These are phyloP conservation scores for Striga asiatica DNA, from an alignment of 257 asterid species.

Conservation along the genomic window DNA sequence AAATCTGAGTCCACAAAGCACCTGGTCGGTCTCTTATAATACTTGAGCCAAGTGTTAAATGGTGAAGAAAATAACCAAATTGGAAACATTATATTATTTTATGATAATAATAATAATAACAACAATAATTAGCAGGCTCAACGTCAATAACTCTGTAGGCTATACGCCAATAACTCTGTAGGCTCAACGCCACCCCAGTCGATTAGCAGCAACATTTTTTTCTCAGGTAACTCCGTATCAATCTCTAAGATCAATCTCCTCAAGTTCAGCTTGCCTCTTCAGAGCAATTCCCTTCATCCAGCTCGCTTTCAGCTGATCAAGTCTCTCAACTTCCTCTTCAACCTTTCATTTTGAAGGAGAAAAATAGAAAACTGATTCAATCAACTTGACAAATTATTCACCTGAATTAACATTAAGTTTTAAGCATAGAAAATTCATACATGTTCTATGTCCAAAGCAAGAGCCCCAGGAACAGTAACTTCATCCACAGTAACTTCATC, in stretches of 20 bases:
- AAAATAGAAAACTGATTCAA: background rate
- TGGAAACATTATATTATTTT: too few species aligned
- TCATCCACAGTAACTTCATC: too few species aligned
- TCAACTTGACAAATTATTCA: background rate
- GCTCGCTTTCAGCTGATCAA: conserved; percentile 89
- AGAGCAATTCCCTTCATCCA: conserved; percentile 93
- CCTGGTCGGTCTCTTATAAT: too few species aligned
- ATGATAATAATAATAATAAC: too few species aligned
- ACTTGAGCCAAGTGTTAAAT: too few species aligned
- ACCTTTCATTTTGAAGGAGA: conserved; percentile 61
- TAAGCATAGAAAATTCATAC: conserved; percentile 22
- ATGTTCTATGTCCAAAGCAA: conserved; percentile 82
- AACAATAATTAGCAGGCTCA: too few species aligned
- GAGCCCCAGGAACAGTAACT: conserved; percentile 80
- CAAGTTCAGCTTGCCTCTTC: conserved; percentile 86
- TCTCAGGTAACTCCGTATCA: conserved; percentile 70
- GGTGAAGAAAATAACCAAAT: too few species aligned
- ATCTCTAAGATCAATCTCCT: conserved; percentile 93
- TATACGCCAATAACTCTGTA: conserved; percentile 67
- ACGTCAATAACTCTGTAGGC: conserved; percentile 93
- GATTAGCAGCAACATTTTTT: conserved; percentile 57
- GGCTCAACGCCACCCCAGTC: conserved; percentile 90
- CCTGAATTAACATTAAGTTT: background rate
- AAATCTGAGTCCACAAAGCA: too few species aligned
- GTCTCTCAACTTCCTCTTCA: conserved; percentile 93